phyloP scores from a whole-genome alignment of 768 basidiomycete genomes.

The Pleurotus giganteus region DNA sequence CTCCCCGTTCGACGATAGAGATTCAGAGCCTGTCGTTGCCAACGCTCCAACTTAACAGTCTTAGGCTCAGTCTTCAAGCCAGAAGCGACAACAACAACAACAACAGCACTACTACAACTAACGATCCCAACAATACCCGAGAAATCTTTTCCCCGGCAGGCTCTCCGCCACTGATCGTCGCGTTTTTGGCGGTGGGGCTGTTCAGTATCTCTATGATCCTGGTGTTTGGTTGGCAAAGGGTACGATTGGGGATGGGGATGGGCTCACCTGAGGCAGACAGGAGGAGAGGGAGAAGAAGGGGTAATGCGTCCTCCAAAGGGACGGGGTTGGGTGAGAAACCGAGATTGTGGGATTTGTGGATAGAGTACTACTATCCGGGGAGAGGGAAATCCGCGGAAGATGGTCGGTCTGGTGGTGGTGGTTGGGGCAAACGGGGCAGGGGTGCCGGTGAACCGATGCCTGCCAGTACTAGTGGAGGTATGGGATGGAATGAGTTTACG shows the following conservation, averaged over 20 bases:
- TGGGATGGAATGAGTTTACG: slow-evolving; percentile 38
- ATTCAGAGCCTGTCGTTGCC: no score
- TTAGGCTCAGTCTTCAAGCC: no score
- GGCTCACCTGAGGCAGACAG: background rate
- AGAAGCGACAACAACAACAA: background rate
- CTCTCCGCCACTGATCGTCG: slow-evolving; percentile 57
- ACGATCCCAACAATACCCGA: background rate
- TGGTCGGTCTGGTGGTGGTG: slow-evolving; percentile 11
- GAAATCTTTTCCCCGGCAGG: slow-evolving; percentile 27
- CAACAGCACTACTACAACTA: background rate
- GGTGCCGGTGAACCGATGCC: slow-evolving; percentile 7
- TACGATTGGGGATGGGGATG: slow-evolving; percentile 20
- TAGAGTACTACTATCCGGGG: slow-evolving; percentile 8
- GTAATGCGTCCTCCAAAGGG: background rate
- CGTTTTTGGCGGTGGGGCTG: slow-evolving; percentile 57
- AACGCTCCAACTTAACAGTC: no score
- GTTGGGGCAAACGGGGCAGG: slow-evolving; percentile 10
- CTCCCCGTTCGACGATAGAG: background rate
- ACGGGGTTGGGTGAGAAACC: slow-evolving; percentile 30
- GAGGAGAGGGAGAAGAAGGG: background rate
- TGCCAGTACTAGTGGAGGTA: no score
- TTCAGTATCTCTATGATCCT: slow-evolving; percentile 47
- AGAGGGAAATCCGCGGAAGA: background rate
- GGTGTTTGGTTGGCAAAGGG: slow-evolving; percentile 43
- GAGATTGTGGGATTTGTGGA: slow-evolving; percentile 44